Conservation (phyloP, 352 stramenopile species). For the Pythium folliculosum region DNA sequence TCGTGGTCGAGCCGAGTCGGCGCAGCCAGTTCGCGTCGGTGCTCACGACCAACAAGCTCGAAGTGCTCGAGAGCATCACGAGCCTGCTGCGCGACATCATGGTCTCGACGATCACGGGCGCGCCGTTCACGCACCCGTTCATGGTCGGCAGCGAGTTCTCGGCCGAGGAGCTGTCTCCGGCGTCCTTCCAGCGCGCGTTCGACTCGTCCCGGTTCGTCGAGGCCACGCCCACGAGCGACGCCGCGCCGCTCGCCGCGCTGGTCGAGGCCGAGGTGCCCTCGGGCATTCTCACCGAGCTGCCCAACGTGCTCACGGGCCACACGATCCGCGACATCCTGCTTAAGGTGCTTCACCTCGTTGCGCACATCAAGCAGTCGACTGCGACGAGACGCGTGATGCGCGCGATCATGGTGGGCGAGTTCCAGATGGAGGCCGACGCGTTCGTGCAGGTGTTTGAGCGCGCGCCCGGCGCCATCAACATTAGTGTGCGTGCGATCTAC, state of each 20-base stretch:
- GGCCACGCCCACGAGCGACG: neutral
- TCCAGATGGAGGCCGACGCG: conserved; percentile 37
- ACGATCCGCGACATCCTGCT: conserved; percentile 65
- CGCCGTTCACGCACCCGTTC: conserved; percentile 17
- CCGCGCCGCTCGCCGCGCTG: neutral
- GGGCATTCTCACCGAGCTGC: conserved; percentile 56
- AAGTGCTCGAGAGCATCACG: conserved; percentile 59
- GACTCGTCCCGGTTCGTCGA: conserved; percentile 17
- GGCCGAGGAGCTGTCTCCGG: neutral
- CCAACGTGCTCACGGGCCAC: conserved; percentile 61
- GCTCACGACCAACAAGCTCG: conserved; percentile 45
- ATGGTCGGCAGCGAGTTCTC: conserved; percentile 19
- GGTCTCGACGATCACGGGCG: conserved; percentile 60
- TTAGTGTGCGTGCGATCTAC: conserved; percentile 55
- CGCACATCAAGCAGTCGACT: conserved; percentile 65
- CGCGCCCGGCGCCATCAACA: conserved; percentile 34
- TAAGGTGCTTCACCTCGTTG: conserved; percentile 66
- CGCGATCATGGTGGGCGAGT: conserved; percentile 51
- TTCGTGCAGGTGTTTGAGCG: conserved; percentile 53
- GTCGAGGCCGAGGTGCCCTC: conserved; percentile 27
- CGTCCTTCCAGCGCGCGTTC: conserved; percentile 23
- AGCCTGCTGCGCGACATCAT: conserved; percentile 65
- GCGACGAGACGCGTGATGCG: conserved; percentile 46
- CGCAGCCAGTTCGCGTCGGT: conserved; percentile 38
- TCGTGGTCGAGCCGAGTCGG: conserved; percentile 49